Base-by-base conservation (phyloP, 1,139 yeast species). In the Pichia inconspicua region DNA sequence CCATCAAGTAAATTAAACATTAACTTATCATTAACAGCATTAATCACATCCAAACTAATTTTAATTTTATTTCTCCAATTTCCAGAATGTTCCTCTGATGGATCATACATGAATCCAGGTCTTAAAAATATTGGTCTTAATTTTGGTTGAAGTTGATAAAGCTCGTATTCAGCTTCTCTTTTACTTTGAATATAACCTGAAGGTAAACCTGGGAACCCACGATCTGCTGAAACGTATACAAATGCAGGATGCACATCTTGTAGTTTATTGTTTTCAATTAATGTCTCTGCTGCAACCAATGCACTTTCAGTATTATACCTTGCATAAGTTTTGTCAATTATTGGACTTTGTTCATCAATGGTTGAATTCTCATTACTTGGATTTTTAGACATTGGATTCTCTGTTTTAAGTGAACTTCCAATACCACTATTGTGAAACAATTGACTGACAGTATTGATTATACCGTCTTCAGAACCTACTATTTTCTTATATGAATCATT, bases 21-120 rank as follows among this genome's bases (percentile, higher is more conserved):
- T 5, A 72, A 25, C 8, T 59, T 51, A n/a, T 69, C 61, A 53
- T 81, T 80, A 4, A 74, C 67, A 44, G 67, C 65, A 48, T 73
- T 71, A 28, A 77, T 67, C 6, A 70, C 43, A 46, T 70, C 66
- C 30, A 72, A 58, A 2, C 63, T 58, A 25, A 55, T 53, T 42
- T 66, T 68, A 30, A 74, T 45, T 9, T 56, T 53, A 1, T 65
- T 52, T 51, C 79, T 64, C 15, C 69, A 48, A 41, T 65, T 57
- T 22, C 42, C 39, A 6, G 65, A 51, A 43, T 66, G 58, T 44
- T 65, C 51, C 14, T 49, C 48, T 5, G 43, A 27, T 12, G 66
- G 77, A 59, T 86, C 94, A 59, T 70, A 84, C 92, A 89, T 83
- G 54, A 87, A 78, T 0, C 95, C 94, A 0, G 97, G 96, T 53